phyloP scores from a whole-genome alignment of 2,329 filamentous ascomycete species.

The Onygenales sp. region DNA sequence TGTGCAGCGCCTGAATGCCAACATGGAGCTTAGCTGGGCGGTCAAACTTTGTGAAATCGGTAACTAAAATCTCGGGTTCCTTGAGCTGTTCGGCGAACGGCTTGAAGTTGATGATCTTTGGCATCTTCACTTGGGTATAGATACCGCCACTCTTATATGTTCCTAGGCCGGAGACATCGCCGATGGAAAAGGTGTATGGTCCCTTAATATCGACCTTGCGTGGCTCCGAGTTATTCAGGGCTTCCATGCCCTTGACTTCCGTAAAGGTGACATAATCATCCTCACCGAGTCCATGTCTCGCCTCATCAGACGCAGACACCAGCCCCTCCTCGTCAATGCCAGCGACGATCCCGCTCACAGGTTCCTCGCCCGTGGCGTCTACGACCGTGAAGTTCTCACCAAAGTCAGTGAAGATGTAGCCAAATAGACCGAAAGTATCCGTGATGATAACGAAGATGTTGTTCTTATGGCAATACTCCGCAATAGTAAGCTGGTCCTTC shows the following conservation, averaged over 20 bases:
- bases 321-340: slow-evolving; percentile 81
- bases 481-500: slow-evolving; percentile 70
- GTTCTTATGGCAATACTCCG: slow-evolving; percentile 89
- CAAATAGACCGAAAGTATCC: slow-evolving; percentile 89
- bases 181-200: slow-evolving; percentile 95
- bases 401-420: slow-evolving; percentile 94
- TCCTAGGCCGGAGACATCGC: slow-evolving; percentile 78
- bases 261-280: slow-evolving; percentile 94
- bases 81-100: slow-evolving; percentile 66
- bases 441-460: slow-evolving; percentile 82
- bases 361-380: slow-evolving; percentile 83
- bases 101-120: slow-evolving; percentile 85
- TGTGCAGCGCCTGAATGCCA: slow-evolving; percentile 84
- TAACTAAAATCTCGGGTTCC: slow-evolving; percentile 80
- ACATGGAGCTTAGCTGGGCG: slow-evolving; percentile 85
- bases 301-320: slow-evolving; percentile 89
- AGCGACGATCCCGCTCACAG: slow-evolving; percentile 78
- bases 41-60: slow-evolving; percentile 97
- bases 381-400: slow-evolving; percentile 86
- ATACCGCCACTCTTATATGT: slow-evolving; percentile 81
- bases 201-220: slow-evolving; percentile 90
- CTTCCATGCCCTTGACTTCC: slow-evolving; percentile 87
- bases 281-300: slow-evolving; percentile 88
- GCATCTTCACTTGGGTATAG: slow-evolving; percentile 97
- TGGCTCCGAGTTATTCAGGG: slow-evolving; percentile 70